These are phyloP conservation scores for Leccinum fibrillosum DNA, from an alignment of 768 basidiomycete genomes.

Conservation along the genomic window DNA sequence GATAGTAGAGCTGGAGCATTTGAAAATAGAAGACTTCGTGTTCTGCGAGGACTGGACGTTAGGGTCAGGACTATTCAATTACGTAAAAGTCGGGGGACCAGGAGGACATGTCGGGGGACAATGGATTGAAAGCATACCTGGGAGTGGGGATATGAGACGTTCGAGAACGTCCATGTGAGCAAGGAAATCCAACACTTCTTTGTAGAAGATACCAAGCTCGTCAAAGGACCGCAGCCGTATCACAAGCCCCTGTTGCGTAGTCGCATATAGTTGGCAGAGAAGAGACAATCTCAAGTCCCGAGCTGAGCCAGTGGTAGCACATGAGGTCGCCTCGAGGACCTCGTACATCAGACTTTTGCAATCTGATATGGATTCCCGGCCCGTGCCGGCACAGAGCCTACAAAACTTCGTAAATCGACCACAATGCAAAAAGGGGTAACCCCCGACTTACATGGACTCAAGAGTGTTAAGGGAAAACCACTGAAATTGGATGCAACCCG, in stretches of 20 bases:
- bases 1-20: constrained; percentile 39
- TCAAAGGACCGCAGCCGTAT: constrained; percentile 27
- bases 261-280: constrained; percentile 33
- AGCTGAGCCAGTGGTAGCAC: constrained; percentile 16
- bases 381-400: constrained; percentile 43
- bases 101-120: not conserved
- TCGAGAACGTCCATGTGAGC: constrained; percentile 35
- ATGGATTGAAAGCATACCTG: constrained; percentile 28
- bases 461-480: constrained; percentile 38
- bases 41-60: constrained; percentile 37
- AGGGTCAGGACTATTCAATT: constrained; percentile 20
- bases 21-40: constrained; percentile 42
- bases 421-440: not conserved
- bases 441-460: constrained; percentile 37
- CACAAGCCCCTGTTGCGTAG: constrained; percentile 31
- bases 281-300: constrained; percentile 39
- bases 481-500: constrained; percentile 20
- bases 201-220: constrained; percentile 33
- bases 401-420: constrained; percentile 1
- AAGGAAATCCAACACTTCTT: constrained; percentile 31
- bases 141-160: constrained; percentile 36
- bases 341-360: constrained; percentile 31
- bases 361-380: constrained; percentile 37
- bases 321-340: constrained; percentile 27
- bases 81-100: not conserved